Base-by-base conservation (phyloP, 352 stramenopile genomes). In the Pseudoperonospora humuli region DNA sequence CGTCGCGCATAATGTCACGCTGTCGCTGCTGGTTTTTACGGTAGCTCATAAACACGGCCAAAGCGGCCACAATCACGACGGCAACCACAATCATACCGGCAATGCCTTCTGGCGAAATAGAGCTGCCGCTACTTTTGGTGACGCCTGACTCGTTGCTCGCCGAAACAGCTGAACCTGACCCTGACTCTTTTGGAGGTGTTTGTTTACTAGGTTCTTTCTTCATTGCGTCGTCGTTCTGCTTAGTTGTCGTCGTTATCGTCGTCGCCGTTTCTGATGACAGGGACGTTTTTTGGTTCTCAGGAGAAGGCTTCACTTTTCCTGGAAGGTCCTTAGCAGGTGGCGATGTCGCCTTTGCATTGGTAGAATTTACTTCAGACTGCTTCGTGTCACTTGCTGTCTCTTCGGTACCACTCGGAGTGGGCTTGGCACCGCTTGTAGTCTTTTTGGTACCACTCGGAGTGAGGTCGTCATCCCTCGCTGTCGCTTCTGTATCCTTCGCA, bases 1-100 rank as follows among this genome's bases (percentile, higher is more conserved):
- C 57, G 25, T 84, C 74, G 49, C 75, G 65, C 67, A 86, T 80
- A 35, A 86, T 83, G 38, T 84, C 69, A 34, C 57, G 65, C 57
- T 87, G 72, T 41, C 70, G 70, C 43, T 78, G 54, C 62, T 88
- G 73, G 52, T 88, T 86, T 64, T 84, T 88, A 42, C 65, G 66
- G 58, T 88, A 86, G 58, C 75, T 83, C 14, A 72, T 48, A 33
- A 83, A 76, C 24, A 80, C 65, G 25, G 67, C 61, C 33, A 76
- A 34, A 29, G 58, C 70, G 0, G 71, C 73, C 23, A 85, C 50
- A n/a, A 64, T 58, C 28, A 77, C 73, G n/a, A 75, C 74, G 14
- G 61, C 73, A 7, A 81, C 37, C 35, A 85, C 73, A 38, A 83
- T 67, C 2, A 70, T 61, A 19, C 72, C 70, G 1, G 73, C 75